These are phyloP conservation scores for Atractiella rhizophila DNA, from an alignment of 768 basidiomycete genomes.

Conservation along the genomic window DNA sequence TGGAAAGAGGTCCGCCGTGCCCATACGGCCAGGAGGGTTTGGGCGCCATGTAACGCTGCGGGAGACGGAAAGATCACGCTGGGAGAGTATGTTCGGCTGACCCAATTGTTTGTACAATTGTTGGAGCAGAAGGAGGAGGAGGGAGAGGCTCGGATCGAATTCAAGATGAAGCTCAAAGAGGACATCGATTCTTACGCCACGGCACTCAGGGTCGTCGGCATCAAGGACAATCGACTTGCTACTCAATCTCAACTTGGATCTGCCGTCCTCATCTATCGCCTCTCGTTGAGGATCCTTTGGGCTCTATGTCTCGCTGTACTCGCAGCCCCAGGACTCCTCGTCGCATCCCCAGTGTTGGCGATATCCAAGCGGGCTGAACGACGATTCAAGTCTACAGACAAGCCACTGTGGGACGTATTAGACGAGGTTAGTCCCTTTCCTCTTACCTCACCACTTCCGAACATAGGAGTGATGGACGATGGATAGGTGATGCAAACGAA, in stretches of 20 bases:
- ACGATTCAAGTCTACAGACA: constrained; percentile 41
- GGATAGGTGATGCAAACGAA: not conserved
- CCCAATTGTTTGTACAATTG: constrained; percentile 45
- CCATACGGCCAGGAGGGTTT: constrained; percentile 52
- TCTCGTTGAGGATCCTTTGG: constrained; percentile 41
- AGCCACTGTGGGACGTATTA: not conserved
- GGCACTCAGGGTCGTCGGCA: constrained; percentile 34
- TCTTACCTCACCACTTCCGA: not conserved
- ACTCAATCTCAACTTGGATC: constrained; percentile 30
- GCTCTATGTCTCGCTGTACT: constrained; percentile 35
- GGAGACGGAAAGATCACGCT: constrained; percentile 55
- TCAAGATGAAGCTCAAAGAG: not conserved
- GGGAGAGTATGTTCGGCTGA: constrained; percentile 58
- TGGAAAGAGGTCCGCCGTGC: constrained; percentile 53
- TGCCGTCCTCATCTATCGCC: constrained; percentile 34
- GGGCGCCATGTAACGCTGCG: constrained; percentile 66
- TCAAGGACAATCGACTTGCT: constrained; percentile 68
- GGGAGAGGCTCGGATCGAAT: not conserved
- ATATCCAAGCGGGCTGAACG: constrained; percentile 44
- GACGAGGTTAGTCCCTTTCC: not conserved
- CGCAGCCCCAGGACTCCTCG: constrained; percentile 47
- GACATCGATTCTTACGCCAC: not conserved
- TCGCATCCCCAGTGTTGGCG: constrained; percentile 57
- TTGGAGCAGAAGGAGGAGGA: constrained; percentile 29
- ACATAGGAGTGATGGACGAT: not conserved